Percentiles rank a stretch among this genome's conserved stretches.
Conservation (phyloP, 345 rosid genomes). For the Garcia nutans region DNA sequence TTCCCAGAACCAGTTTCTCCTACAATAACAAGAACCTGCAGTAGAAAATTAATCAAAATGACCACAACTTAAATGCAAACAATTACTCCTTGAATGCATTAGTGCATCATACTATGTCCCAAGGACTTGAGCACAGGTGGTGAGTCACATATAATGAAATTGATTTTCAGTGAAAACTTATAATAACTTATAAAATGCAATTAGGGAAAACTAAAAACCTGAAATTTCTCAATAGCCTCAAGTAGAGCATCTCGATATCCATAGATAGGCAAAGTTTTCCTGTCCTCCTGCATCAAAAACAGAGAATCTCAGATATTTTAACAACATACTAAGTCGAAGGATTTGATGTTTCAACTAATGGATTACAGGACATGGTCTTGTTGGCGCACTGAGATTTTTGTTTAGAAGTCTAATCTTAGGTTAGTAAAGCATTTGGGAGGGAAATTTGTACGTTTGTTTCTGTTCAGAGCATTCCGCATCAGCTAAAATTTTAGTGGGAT, state of each 20-base stretch:
- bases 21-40: conserved; percentile 87
- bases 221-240: conserved; percentile 66
- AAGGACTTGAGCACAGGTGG: neutral
- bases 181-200: neutral
- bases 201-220: conserved; percentile 42
- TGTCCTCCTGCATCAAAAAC: conserved; percentile 57
- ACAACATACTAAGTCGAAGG: neutral
- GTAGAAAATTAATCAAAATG: conserved; percentile 6
- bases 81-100: neutral
- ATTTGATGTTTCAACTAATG: neutral
- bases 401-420: too few relatives aligned
- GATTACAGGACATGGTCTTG: neutral
- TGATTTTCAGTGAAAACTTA: neutral
- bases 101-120: neutral
- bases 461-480: too few relatives aligned
- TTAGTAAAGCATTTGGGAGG: too few relatives aligned
- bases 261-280: conserved; percentile 82
- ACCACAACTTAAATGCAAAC: neutral
- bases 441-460: too few relatives aligned
- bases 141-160: neutral
- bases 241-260: conserved; percentile 80
- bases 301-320: conserved; percentile 6
- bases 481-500: too few relatives aligned
- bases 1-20: conserved; percentile 99
- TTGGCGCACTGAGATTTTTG: too few relatives aligned